phyloP scores from a whole-genome alignment of 129 eudicot genomes.

The Flaveria sonorensis region DNA sequence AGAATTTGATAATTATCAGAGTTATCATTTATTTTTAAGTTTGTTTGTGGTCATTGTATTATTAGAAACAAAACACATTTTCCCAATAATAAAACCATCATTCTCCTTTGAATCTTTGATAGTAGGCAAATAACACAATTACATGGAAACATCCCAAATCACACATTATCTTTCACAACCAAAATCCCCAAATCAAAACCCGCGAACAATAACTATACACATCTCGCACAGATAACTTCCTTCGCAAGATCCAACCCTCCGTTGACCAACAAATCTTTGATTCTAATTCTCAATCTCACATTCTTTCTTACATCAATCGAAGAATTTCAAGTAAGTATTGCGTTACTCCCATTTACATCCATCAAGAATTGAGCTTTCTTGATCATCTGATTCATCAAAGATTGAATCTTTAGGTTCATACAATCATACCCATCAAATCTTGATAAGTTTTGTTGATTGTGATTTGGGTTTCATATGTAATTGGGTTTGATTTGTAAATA shows the following conservation, averaged over 20 bases:
- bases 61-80: too few relatives aligned
- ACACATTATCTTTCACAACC: too few relatives aligned
- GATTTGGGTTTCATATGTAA: too few relatives aligned
- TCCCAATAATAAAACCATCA: background rate
- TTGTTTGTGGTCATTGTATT: too few relatives aligned
- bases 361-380: background rate
- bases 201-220: slow-evolving; percentile 27
- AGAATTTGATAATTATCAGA: too few relatives aligned
- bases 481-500: slow-evolving; percentile 1
- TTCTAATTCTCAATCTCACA: background rate
- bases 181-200: slow-evolving; percentile 8
- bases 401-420: background rate
- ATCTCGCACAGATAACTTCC: slow-evolving; percentile 5
- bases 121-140: background rate
- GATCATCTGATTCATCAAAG: slow-evolving; percentile 2
- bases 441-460: too few relatives aligned
- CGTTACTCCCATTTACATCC: background rate
- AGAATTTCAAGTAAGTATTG: slow-evolving; percentile 31
- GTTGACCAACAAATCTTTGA: slow-evolving; percentile 20
- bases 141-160: slow-evolving; percentile 7
- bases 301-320: background rate
- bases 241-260: slow-evolving; percentile 14
- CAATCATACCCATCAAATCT: too few relatives aligned
- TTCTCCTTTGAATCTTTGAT: slow-evolving; percentile 6
- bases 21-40: too few relatives aligned